A percentile compares a stretch with the other conserved stretches of the same genome.
These are phyloP conservation scores for Penicillium capsulatum DNA, from an alignment of 2,329 filamentous ascomycete genomes.

Conservation along the genomic window DNA sequence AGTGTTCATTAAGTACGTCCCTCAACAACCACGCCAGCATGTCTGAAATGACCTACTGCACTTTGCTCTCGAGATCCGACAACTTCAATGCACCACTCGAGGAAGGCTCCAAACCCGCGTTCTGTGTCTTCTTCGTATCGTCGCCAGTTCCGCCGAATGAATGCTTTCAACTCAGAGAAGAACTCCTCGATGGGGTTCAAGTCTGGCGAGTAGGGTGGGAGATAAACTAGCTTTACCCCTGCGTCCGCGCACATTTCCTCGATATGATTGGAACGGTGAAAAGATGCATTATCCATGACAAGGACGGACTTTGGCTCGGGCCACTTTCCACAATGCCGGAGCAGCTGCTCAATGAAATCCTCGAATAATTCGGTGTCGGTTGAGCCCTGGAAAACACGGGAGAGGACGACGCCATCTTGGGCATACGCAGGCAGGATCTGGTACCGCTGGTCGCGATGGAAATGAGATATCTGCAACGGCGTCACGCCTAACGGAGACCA, in stretches of 20 bases:
- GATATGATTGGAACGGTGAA: too few relatives aligned
- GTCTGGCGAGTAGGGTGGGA: conserved; percentile 36
- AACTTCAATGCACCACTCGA: conserved; percentile 26
- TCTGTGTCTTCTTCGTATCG: conserved; percentile 12
- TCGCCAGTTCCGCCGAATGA: conserved; percentile 29
- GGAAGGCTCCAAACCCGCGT: conserved; percentile 18
- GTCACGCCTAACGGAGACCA: not conserved
- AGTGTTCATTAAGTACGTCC: too few relatives aligned
- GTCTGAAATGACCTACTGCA: conserved; percentile 22
- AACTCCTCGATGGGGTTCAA: conserved; percentile 37
- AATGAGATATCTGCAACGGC: conserved; percentile 2
- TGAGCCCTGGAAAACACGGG: conserved; percentile 3
- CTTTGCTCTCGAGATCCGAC: conserved; percentile 20
- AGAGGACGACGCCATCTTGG: conserved; percentile 5
- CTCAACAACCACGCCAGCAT: too few relatives aligned
- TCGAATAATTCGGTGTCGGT: conserved; percentile 3
- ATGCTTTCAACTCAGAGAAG: conserved; percentile 35
- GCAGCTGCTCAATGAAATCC: conserved; percentile 6
- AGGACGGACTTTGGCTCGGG: conserved; percentile 7
- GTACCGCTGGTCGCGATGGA: conserved; percentile 5
- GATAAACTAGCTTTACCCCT: too few relatives aligned
- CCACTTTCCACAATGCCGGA: conserved; percentile 4
- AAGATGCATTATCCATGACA: too few relatives aligned
- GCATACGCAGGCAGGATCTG: conserved; percentile 5
- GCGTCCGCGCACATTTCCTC: too few relatives aligned